Evolutionary conservation across 2,329 filamentous ascomycete species (phyloP).

Genomic region (Penicillium frequentans): DNA sequence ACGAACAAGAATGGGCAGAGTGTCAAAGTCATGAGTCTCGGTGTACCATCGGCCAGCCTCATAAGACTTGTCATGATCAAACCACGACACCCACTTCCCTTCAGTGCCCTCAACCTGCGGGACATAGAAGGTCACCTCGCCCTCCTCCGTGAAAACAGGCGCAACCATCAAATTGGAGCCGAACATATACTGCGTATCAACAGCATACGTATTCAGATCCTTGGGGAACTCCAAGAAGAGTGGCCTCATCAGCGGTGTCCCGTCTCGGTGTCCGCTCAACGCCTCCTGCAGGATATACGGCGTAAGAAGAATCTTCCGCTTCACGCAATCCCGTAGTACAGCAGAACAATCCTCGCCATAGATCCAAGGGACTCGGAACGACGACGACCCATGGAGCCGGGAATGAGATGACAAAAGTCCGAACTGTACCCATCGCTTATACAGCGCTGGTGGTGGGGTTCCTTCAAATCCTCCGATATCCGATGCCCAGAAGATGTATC

Average conservation of each 20-base stretch:
- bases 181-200: constrained; percentile 75
- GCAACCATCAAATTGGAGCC: constrained; percentile 64
- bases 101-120: constrained; percentile 51
- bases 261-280: constrained; percentile 51
- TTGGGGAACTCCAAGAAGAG: constrained; percentile 70
- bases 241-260: constrained; percentile 64
- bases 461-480: constrained; percentile 75
- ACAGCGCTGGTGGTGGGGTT: constrained; percentile 65
- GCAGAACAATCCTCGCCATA: constrained; percentile 64
- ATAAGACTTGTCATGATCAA: constrained; percentile 43
- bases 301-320: constrained; percentile 57
- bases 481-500: constrained; percentile 68
- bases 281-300: constrained; percentile 59
- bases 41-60: constrained; percentile 55
- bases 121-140: constrained; percentile 66
- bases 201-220: constrained; percentile 65
- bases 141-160: constrained; percentile 63
- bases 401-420: constrained; percentile 70
- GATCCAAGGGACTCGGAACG: constrained; percentile 74
- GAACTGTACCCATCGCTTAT: constrained; percentile 78
- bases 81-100: constrained; percentile 51
- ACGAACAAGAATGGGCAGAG: constrained; percentile 59
- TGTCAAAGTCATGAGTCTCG: constrained; percentile 60
- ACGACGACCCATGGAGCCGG: constrained; percentile 67
- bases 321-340: constrained; percentile 56